Conservation (phyloP, 177 flowering plant species). For the Vitis hybrid region DNA sequence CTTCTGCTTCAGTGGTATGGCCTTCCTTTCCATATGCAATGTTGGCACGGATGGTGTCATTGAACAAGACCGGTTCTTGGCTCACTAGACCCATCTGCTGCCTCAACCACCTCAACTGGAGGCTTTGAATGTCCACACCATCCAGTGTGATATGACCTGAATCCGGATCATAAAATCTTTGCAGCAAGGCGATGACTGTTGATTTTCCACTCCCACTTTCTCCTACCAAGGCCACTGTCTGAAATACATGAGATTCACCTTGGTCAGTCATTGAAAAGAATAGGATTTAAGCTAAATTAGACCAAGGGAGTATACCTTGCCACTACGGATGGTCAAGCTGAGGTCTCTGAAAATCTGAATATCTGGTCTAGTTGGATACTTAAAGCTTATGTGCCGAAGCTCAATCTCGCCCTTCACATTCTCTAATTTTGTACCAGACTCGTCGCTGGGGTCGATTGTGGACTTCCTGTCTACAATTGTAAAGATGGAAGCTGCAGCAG, state of each 20-base stretch:
- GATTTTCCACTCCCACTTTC: constrained; percentile 92
- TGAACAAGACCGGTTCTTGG: constrained; percentile 80
- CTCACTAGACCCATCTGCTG: constrained; percentile 86
- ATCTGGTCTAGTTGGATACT: constrained; percentile 70
- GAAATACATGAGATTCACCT: constrained; percentile 8
- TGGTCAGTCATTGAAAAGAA: neutral
- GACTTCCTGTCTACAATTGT: constrained; percentile 60
- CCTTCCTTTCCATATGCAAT: constrained; percentile 84
- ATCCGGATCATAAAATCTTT: constrained; percentile 81
- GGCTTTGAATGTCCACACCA: constrained; percentile 55
- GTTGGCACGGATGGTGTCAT: constrained; percentile 75
- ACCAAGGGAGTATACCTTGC: constrained; percentile 42
- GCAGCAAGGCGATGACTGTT: constrained; percentile 64
- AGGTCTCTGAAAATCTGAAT: constrained; percentile 63
- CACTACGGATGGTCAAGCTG: constrained; percentile 43
- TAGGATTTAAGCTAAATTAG: too few relatives aligned
- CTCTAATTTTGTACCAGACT: constrained; percentile 50
- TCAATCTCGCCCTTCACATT: constrained; percentile 66
- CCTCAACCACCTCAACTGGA: constrained; percentile 74
- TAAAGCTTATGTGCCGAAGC: constrained; percentile 61
- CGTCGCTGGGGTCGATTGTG: constrained; percentile 58
- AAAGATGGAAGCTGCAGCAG: constrained; percentile 62
- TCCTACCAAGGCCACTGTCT: constrained; percentile 89
- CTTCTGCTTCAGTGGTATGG: constrained; percentile 60
- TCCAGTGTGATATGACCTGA: constrained; percentile 70